phyloP scores from a whole-genome alignment of 2,329 filamentous ascomycete genomes.

The Talaromyces sp. region DNA sequence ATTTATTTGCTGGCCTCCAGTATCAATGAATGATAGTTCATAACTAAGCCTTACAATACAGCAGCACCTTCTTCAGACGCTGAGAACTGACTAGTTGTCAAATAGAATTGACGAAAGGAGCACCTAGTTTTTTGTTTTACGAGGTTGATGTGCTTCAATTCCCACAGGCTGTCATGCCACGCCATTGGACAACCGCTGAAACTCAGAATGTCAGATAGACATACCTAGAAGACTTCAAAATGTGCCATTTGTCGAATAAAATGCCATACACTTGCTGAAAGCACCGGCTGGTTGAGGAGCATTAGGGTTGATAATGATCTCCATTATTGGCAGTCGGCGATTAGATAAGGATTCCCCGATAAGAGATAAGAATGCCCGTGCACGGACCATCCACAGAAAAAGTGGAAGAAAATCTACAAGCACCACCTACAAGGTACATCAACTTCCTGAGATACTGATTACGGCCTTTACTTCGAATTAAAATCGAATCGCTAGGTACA shows the following conservation, averaged over 20 bases:
- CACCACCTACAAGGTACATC: background rate
- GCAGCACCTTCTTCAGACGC: background rate
- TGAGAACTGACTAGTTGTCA: background rate
- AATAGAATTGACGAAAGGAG: background rate
- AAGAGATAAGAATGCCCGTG: conserved; percentile 22
- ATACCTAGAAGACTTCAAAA: background rate
- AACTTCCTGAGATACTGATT: background rate
- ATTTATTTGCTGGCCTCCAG: background rate
- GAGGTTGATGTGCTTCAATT: background rate
- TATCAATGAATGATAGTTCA: background rate
- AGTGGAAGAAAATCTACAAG: conserved; percentile 1
- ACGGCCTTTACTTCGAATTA: background rate
- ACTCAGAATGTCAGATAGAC: no score
- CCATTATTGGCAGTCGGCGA: conserved; percentile 19
- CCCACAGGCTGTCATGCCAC: background rate
- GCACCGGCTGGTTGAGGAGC: background rate
- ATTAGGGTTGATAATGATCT: conserved; percentile 11
- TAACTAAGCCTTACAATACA: background rate
- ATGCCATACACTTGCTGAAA: no score
- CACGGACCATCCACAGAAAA: conserved; percentile 32
- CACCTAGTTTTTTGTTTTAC: background rate
- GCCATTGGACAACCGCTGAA: background rate
- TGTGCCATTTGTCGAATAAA: no score
- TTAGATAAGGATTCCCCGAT: conserved; percentile 34
- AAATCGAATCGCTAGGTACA: background rate